Percentiles rank a stretch among this genome's conserved stretches.
Evolutionary conservation across 495 filamentous ascomycete species (phyloP).

Genomic region (Aspergillus mulundensis): DNA sequence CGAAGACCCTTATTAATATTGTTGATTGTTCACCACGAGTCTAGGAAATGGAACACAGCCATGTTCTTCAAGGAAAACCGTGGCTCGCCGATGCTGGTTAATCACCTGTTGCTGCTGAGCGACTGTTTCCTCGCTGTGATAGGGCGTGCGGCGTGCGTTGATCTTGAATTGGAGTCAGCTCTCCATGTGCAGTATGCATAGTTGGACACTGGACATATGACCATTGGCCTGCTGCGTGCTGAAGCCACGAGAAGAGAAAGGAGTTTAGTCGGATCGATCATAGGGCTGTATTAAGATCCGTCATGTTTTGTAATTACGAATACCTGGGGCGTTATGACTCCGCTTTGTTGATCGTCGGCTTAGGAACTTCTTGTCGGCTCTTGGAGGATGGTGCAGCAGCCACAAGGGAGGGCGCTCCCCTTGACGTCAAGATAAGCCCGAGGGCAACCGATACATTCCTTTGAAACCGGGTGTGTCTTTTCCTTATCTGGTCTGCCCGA

Average conservation of each 20-base stretch:
- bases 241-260: constrained; percentile 1
- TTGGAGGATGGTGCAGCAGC: constrained; percentile 1
- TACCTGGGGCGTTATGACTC: too few relatives aligned
- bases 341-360: not conserved
- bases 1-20: not conserved
- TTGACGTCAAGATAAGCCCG: not conserved
- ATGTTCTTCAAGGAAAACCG: not conserved
- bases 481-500: not conserved
- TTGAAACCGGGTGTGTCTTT: not conserved
- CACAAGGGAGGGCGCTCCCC: not conserved
- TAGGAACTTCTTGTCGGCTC: not conserved
- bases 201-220: not conserved
- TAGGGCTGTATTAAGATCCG: constrained; percentile 10
- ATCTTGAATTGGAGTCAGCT: not conserved
- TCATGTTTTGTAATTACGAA: constrained; percentile 11
- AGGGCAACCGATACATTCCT: not conserved
- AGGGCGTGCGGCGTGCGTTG: not conserved
- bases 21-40: not conserved
- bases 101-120: constrained; percentile 8
- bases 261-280: constrained; percentile 48
- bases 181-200: not conserved
- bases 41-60: not conserved
- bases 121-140: not conserved
- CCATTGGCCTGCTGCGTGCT: too few relatives aligned
- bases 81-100: not conserved